These are phyloP conservation scores for Mucor saturninus DNA, from an alignment of 371 early-diverging fungal genomes.

Conservation along the genomic window DNA sequence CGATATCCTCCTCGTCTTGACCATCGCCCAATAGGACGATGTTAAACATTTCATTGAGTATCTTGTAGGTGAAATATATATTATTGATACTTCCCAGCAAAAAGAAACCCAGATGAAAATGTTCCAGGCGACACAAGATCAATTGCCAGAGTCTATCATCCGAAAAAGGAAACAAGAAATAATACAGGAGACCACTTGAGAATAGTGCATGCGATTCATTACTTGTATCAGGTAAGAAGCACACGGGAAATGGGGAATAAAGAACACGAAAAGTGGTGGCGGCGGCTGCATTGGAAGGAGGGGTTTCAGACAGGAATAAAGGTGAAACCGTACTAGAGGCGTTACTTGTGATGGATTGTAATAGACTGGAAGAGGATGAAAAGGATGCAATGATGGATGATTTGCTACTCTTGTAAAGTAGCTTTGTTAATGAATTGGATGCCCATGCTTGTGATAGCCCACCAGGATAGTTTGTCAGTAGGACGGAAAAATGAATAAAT, in stretches of 20 bases:
- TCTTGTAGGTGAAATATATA: slow-evolving; percentile 59
- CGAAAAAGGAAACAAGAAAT: slow-evolving; percentile 55
- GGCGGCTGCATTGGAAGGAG: background rate
- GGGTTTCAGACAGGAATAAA: background rate
- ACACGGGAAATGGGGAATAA: slow-evolving; percentile 52
- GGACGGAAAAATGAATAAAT: slow-evolving; percentile 51
- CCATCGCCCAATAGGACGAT: slow-evolving; percentile 43
- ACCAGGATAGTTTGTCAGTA: slow-evolving; percentile 32
- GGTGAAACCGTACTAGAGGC: background rate
- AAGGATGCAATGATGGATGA: slow-evolving; percentile 17
- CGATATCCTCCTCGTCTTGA: slow-evolving; percentile 8
- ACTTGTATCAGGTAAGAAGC: slow-evolving; percentile 14
- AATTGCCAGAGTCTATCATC: slow-evolving; percentile 57
- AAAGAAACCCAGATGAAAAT: slow-evolving; percentile 67
- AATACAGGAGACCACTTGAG: slow-evolving; percentile 36
- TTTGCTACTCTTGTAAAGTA: slow-evolving; percentile 15
- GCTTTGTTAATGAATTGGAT: slow-evolving; percentile 10
- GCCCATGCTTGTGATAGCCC: slow-evolving; percentile 28
- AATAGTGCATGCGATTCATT: slow-evolving; percentile 37
- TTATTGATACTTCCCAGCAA: slow-evolving; percentile 64
- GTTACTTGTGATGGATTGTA: background rate
- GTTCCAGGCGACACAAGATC: slow-evolving; percentile 58
- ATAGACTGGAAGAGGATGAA: slow-evolving; percentile 10
- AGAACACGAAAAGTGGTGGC: slow-evolving; percentile 22
- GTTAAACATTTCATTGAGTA: slow-evolving; percentile 65